Evolutionary conservation across 2,329 filamentous ascomycete species (phyloP).

Genomic region (Talaromyces funiculosus): DNA sequence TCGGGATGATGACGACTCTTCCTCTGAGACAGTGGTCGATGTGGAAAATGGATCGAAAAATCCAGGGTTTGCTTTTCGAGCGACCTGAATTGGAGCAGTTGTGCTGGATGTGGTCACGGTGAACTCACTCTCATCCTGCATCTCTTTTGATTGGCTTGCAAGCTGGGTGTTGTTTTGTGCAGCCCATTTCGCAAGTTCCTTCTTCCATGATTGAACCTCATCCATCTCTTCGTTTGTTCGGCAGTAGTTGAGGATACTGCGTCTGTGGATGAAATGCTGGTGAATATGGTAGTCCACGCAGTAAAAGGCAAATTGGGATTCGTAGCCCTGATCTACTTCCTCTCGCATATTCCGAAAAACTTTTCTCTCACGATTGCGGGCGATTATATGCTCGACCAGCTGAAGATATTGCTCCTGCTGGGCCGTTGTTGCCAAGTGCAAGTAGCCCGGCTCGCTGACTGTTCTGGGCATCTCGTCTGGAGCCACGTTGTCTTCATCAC

Average conservation of each 20-base stretch:
- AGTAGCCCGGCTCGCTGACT: slow-evolving; percentile 11
- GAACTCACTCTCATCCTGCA: not conserved
- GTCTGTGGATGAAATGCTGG: slow-evolving; percentile 23
- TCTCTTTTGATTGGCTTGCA: not conserved
- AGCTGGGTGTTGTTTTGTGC: not conserved
- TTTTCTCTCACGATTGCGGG: slow-evolving; percentile 12
- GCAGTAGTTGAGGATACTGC: slow-evolving; percentile 25
- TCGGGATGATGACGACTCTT: slow-evolving; percentile 5
- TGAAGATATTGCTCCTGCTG: slow-evolving; percentile 10
- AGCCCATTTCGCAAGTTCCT: slow-evolving; percentile 15
- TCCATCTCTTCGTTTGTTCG: slow-evolving; percentile 25
- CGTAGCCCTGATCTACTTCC: slow-evolving; percentile 15
- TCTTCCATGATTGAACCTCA: slow-evolving; percentile 24
- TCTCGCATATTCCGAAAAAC: slow-evolving; percentile 11
- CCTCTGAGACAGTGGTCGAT: not conserved
- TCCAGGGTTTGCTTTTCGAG: not conserved
- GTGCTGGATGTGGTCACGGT: not conserved
- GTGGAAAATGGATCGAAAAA: not conserved
- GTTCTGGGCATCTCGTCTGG: slow-evolving; percentile 8
- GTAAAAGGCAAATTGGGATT: slow-evolving; percentile 24
- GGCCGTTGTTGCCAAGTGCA: slow-evolving; percentile 7
- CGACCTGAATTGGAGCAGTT: not conserved
- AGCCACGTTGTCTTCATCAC: slow-evolving; percentile 7
- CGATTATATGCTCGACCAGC: not conserved
- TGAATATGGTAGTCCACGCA: slow-evolving; percentile 30